Evolutionary conservation across 2,329 filamentous ascomycete genomes (phyloP), one percentile per base, ranked within the genome.

Genomic region (Aureobasidium sp.): DNA sequence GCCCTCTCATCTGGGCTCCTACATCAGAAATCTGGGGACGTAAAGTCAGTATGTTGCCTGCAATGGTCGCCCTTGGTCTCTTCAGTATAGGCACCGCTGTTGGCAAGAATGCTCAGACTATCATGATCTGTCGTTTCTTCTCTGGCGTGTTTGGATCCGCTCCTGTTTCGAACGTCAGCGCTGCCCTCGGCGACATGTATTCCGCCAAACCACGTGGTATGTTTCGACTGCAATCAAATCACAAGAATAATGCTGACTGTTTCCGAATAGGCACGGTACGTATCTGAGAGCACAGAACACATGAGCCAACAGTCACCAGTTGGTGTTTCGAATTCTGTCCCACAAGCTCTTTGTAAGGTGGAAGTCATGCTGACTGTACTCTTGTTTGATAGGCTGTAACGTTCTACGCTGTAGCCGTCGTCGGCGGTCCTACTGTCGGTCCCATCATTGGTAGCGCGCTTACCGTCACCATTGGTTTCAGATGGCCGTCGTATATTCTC

Each of bases 41-140:
- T 5, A 75, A 77, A 64, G 68, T 72, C 62, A 74, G 73, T 16
- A 76, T 81, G 67, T 69, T 80, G 7, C 75, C 76, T 4, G 72
- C 77, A 1, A 71, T 80, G 49, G 69, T 76, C 21, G 66, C 73
- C 9, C 70, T 80, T 13, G 76, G 69, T 1, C 62, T 80, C 10
- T 80, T 81, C 67, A 77, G 74, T 21, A 77, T 82, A 54, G 78
- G 75, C 5, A 75, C 75, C 1, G 79, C 76, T 3, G 72, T 67
- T 10, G 76, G 72, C 65, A 70, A 69, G 62, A 74, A 72, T 57
- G 69, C 74, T 1, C 66, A 69, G 3, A 69, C 69, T 1, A 63
- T 78, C 7, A 73, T 77, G 63, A 64, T 77, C 58, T 77, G 72
- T 3, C 70, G 78, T 2, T 79, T 78, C 68, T 77, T 80, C 62